Evolutionary conservation across 2,329 filamentous ascomycete species (phyloP).

Genomic region (Diaporthe citriasiana): DNA sequence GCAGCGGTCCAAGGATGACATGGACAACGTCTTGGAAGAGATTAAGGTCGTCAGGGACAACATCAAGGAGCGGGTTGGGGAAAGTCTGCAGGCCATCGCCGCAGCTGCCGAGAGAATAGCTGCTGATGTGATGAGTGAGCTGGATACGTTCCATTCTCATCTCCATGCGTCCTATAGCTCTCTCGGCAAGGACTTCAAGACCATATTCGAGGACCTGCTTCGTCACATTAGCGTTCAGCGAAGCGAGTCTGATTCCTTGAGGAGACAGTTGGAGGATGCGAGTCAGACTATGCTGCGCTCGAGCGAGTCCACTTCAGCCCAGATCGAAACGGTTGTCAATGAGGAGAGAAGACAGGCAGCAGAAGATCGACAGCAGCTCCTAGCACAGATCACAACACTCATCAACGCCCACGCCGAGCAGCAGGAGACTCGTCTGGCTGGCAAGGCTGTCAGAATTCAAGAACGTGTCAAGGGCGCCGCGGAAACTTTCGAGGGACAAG

Average conservation of each 20-base stretch:
- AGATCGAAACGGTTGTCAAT: conserved; percentile 77
- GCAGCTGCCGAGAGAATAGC: conserved; percentile 89
- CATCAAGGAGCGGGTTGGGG: conserved; percentile 87
- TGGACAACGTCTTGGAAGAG: conserved; percentile 92
- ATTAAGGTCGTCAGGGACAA: conserved; percentile 91
- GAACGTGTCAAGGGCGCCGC: conserved; percentile 76
- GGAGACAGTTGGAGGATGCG: conserved; percentile 79
- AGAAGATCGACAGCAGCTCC: conserved; percentile 79
- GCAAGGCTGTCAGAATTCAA: conserved; percentile 73
- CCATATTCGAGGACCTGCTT: conserved; percentile 84
- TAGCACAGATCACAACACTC: conserved; percentile 83
- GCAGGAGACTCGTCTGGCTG: conserved; percentile 79
- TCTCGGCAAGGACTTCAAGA: conserved; percentile 88
- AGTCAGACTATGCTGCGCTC: conserved; percentile 77
- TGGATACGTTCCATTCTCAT: conserved; percentile 85
- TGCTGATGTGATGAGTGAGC: conserved; percentile 87
- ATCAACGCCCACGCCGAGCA: conserved; percentile 80
- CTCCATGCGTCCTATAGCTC: conserved; percentile 87
- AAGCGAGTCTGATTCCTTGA: conserved; percentile 79
- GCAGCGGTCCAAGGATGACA: conserved; percentile 80
- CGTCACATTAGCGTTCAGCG: conserved; percentile 83
- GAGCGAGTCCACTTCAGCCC: conserved; percentile 75
- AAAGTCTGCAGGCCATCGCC: conserved; percentile 86
- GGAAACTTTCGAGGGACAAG: conserved; percentile 74
- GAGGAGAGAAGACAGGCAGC: conserved; percentile 82